phyloP scores from a whole-genome alignment of 2,329 filamentous ascomycete genomes.

The Coniella vitis region DNA sequence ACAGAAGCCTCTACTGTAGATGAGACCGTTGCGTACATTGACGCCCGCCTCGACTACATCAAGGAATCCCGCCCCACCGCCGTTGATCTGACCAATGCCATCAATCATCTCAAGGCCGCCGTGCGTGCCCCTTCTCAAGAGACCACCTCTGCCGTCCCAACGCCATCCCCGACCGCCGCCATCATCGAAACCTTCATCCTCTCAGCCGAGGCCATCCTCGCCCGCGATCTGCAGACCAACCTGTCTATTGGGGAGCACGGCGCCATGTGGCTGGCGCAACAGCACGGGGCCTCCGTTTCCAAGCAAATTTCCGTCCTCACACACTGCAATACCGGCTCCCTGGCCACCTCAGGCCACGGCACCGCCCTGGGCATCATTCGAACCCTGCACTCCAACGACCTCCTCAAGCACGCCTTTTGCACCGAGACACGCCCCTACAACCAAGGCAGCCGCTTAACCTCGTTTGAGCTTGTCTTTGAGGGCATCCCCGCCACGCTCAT shows the following conservation, averaged over 20 bases:
- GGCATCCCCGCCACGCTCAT: constrained; percentile 84
- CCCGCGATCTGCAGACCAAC: constrained; percentile 83
- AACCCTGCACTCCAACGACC: constrained; percentile 59
- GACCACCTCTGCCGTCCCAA: constrained; percentile 20
- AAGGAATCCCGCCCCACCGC: constrained; percentile 87
- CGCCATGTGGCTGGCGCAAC: constrained; percentile 70
- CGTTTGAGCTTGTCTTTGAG: constrained; percentile 94
- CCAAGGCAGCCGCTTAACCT: constrained; percentile 89
- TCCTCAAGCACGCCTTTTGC: constrained; percentile 81
- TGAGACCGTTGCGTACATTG: constrained; percentile 65
- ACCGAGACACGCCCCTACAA: constrained; percentile 97
- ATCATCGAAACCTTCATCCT: constrained; percentile 67
- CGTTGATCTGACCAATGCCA: constrained; percentile 89
- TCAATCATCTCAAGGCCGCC: constrained; percentile 65
- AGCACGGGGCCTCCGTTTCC: constrained; percentile 42
- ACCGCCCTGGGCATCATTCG: constrained; percentile 93
- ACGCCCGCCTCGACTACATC: constrained; percentile 74
- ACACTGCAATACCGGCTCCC: constrained; percentile 95
- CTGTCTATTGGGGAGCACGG: constrained; percentile 76
- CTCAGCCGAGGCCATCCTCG: constrained; percentile 79
- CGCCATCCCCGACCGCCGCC: constrained; percentile 36
- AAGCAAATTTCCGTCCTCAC: constrained; percentile 74
- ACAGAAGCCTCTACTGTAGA: constrained; percentile 35
- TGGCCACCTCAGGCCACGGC: constrained; percentile 95
- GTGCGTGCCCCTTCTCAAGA: constrained; percentile 44